Evolutionary conservation across 2,329 filamentous ascomycete species (phyloP).

Genomic region (Penicillium brevicompactum): DNA sequence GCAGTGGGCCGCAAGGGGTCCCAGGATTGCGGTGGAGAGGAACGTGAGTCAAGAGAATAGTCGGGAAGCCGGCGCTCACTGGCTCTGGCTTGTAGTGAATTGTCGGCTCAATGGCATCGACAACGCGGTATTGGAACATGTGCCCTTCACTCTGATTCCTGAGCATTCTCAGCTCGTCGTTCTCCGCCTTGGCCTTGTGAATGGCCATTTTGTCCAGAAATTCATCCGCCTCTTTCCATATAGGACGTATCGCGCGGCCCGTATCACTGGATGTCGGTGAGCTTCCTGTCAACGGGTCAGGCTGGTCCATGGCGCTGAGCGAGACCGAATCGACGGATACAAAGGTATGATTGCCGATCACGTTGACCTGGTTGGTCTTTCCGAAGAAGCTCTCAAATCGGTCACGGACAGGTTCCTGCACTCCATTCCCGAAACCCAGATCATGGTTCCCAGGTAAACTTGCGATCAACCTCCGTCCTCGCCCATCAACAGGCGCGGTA

Average conservation of each 20-base stretch:
- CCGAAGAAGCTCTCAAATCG: constrained; percentile 89
- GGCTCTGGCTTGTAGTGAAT: constrained; percentile 23
- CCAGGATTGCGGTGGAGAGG: constrained; percentile 80
- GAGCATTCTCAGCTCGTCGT: constrained; percentile 67
- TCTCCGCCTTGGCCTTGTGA: constrained; percentile 68
- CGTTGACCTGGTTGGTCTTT: constrained; percentile 84
- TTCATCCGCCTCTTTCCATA: constrained; percentile 75
- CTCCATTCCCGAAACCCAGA: constrained; percentile 82
- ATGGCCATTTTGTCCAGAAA: constrained; percentile 71
- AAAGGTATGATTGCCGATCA: constrained; percentile 93
- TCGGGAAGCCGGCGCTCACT: constrained; percentile 67
- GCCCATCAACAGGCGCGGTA: constrained; percentile 58
- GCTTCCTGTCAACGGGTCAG: constrained; percentile 51
- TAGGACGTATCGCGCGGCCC: constrained; percentile 57
- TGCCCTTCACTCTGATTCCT: constrained; percentile 61
- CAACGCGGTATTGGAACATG: constrained; percentile 60
- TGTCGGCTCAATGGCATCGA: constrained; percentile 57
- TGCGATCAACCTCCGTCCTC: constrained; percentile 75
- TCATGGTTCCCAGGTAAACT: constrained; percentile 95
- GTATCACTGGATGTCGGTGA: constrained; percentile 44
- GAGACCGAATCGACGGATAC: constrained; percentile 90
- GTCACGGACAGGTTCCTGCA: constrained; percentile 77
- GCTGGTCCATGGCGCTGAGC: constrained; percentile 71
- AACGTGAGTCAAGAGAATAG: constrained; percentile 87
- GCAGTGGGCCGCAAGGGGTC: constrained; percentile 82